Conservation (phyloP, 2,329 filamentous ascomycete species). For the Sclerotinia sclerotiorum region DNA sequence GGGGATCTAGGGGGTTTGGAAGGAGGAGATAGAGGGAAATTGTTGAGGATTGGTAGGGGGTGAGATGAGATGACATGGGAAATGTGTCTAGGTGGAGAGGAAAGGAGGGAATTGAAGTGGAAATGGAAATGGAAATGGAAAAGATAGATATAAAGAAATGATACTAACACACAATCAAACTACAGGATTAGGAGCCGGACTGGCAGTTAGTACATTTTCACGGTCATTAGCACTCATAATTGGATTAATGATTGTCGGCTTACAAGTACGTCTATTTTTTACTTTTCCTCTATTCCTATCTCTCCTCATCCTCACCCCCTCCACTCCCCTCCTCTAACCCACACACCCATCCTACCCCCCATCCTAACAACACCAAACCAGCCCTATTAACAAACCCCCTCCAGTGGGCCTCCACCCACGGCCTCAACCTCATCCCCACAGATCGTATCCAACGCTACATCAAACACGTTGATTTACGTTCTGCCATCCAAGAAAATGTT, state of each 20-base stretch:
- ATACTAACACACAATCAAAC: not conserved
- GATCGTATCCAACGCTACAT: conserved; percentile 50
- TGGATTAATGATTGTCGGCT: conserved; percentile 60
- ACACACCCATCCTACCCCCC: not conserved
- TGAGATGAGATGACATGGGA: too few relatives aligned
- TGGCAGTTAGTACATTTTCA: conserved; percentile 69
- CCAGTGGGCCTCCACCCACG: conserved; percentile 51
- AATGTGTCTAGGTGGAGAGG: too few relatives aligned
- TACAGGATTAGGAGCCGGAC: conserved; percentile 35
- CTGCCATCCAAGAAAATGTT: conserved; percentile 41
- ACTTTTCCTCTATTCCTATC: not conserved
- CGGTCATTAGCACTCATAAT: conserved; percentile 66
- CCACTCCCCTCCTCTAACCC: too few relatives aligned
- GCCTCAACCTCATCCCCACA: conserved; percentile 47
- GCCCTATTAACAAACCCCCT: conserved; percentile 22
- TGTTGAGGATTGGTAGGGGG: not conserved
- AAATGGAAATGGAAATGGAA: not conserved
- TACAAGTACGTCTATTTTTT: conserved; percentile 32
- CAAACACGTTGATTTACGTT: conserved; percentile 49
- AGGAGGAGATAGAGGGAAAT: too few relatives aligned
- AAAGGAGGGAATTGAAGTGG: not conserved
- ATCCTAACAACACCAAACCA: not conserved
- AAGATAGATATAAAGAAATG: not conserved
- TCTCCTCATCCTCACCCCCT: not conserved
- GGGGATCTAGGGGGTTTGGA: not conserved